Conservation (phyloP, 352 stramenopile genomes). For the Phytophthora chlamydospora region DNA sequence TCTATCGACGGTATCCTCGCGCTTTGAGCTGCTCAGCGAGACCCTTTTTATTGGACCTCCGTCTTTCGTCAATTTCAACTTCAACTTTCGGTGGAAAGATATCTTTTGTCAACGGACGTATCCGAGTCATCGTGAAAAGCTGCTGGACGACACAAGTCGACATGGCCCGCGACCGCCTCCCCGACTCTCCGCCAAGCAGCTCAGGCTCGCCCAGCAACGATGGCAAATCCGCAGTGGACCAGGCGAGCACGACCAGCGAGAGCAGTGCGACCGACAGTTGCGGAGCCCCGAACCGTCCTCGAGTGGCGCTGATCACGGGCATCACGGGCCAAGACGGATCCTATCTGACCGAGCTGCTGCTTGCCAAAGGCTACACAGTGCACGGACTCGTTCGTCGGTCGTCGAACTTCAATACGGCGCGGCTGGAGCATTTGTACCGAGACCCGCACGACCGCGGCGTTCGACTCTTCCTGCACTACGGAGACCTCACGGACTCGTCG, state of each 20-base stretch:
- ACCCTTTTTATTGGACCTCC: too few species aligned
- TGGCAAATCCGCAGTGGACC: slow-evolving; percentile 20
- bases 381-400: slow-evolving; percentile 97
- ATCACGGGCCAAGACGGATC: slow-evolving; percentile 99
- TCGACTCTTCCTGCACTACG: slow-evolving; percentile 98
- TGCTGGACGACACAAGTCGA: background rate
- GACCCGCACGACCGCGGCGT: slow-evolving; percentile 94
- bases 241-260: slow-evolving; percentile 25
- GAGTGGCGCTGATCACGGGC: slow-evolving; percentile 95
- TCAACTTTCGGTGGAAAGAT: slow-evolving; percentile 36
- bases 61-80: slow-evolving; percentile 5
- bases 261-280: slow-evolving; percentile 22
- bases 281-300: slow-evolving; percentile 14
- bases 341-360: slow-evolving; percentile 97
- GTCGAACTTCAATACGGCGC: slow-evolving; percentile 98
- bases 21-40: too few species aligned
- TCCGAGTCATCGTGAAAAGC: slow-evolving; percentile 18
- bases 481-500: slow-evolving; percentile 97
- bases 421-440: slow-evolving; percentile 98
- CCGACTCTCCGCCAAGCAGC: slow-evolving; percentile 2
- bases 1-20: slow-evolving; percentile 7
- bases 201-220: slow-evolving; percentile 1
- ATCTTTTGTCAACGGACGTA: slow-evolving; percentile 19
- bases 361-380: slow-evolving; percentile 97
- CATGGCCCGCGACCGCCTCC: slow-evolving; percentile 15